These are phyloP conservation scores for Botrytis galanthina DNA, from an alignment of 2,329 filamentous ascomycete species.

Conservation along the genomic window DNA sequence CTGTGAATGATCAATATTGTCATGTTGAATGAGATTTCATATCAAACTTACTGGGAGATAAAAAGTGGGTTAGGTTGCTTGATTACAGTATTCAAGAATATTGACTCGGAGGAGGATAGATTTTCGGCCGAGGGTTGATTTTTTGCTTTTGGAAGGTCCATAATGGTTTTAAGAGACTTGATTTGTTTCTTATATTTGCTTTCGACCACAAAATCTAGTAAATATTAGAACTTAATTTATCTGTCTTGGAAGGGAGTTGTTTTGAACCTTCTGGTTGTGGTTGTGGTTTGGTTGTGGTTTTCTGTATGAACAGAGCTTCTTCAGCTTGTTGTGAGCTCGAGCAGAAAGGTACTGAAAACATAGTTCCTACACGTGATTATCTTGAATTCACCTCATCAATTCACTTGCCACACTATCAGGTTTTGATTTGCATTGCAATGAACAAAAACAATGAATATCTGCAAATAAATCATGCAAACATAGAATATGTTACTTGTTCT, in stretches of 20 bases:
- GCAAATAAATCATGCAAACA: neutral
- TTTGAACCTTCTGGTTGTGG: neutral
- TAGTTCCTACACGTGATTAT: neutral
- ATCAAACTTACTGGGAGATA: conserved; percentile 9
- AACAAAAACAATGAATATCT: neutral
- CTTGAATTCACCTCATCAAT: neutral
- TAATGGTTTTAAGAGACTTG: neutral
- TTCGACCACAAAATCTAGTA: neutral
- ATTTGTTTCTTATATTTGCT: neutral
- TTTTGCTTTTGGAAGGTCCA: neutral
- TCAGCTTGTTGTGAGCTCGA: neutral
- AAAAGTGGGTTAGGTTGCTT: neutral
- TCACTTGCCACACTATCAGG: neutral
- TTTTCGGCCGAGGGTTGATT: neutral
- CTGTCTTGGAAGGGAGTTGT: neutral
- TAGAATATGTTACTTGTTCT: no score
- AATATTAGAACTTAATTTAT: neutral
- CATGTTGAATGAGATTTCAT: no score
- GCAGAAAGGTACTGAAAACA: neutral
- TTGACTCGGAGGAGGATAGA: neutral
- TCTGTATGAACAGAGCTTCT: neutral
- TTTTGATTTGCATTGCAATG: neutral
- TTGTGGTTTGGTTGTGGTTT: neutral
- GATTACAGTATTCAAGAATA: neutral
- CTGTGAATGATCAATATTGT: neutral